Conservation (phyloP, 2,329 filamentous ascomycete species). For the Albophoma yamanashiensis region DNA sequence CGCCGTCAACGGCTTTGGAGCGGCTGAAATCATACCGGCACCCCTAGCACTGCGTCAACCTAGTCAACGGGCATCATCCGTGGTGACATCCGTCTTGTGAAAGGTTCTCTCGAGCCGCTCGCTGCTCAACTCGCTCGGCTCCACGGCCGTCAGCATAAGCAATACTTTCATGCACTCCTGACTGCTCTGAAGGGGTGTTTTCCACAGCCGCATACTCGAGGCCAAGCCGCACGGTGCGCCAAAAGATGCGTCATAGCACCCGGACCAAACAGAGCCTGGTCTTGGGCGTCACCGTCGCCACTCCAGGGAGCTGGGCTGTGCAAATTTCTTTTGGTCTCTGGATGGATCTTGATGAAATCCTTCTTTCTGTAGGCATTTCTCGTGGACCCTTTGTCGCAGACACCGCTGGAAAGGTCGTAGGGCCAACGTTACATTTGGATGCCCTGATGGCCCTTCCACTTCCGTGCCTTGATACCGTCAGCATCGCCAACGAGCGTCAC, state of each 20-base stretch:
- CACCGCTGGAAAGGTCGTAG: background rate
- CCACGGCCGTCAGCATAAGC: conserved; percentile 54
- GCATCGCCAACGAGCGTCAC: background rate
- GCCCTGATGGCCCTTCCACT: background rate
- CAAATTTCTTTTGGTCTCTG: background rate
- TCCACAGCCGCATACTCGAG: background rate
- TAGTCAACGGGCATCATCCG: too few relatives aligned
- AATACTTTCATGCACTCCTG: background rate
- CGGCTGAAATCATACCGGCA: too few relatives aligned
- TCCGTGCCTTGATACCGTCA: background rate
- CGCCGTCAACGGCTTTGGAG: too few relatives aligned
- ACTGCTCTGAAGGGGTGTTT: conserved; percentile 26
- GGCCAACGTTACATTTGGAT: background rate
- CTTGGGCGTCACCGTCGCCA: too few relatives aligned
- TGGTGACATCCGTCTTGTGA: too few relatives aligned
- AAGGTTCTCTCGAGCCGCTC: too few relatives aligned
- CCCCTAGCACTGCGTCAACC: too few relatives aligned
- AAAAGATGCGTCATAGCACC: too few relatives aligned
- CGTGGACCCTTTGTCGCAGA: background rate
- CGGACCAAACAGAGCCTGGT: too few relatives aligned
- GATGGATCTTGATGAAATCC: background rate
- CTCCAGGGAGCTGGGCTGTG: background rate
- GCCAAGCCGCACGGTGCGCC: too few relatives aligned
- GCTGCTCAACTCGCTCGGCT: conserved; percentile 55
- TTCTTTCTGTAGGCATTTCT: conserved; percentile 11